Percentiles rank a stretch among this genome's conserved stretches.
phyloP scores from a whole-genome alignment of 805 yeast genomes.

The Tanozyma kutaoensis region DNA sequence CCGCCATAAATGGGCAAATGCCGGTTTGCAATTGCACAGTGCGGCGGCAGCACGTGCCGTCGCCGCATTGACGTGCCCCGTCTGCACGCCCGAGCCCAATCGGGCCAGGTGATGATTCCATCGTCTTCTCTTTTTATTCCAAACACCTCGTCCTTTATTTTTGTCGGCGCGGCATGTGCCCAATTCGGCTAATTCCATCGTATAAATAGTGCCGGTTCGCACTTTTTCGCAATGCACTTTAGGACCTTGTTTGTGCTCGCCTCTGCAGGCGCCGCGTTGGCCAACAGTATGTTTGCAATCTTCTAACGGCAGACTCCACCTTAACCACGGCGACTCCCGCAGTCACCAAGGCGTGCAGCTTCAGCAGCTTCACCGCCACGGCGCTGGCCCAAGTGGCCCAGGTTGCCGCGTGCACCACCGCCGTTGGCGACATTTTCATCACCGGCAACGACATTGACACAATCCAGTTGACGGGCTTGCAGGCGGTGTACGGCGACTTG shows the following conservation, averaged over 20 bases:
- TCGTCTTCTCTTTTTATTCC: no score
- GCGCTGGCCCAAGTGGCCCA: constrained; percentile 67
- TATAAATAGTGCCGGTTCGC: no score
- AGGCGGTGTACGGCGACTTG: constrained; percentile 69
- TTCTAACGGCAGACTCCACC: constrained; percentile 20
- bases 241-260: constrained; percentile 35
- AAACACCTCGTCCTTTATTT: no score
- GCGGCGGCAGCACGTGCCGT: no score
- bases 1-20: no score
- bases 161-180: no score
- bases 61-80: no score
- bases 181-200: no score
- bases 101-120: no score
- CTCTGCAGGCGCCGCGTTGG: constrained; percentile 35
- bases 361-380: constrained; percentile 56
- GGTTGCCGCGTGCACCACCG: constrained; percentile 60
- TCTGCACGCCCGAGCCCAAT: no score
- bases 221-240: constrained; percentile 57
- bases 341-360: constrained; percentile 52
- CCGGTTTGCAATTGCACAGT: no score
- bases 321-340: constrained; percentile 42
- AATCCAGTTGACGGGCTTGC: constrained; percentile 60
- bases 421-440: constrained; percentile 69
- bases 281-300: constrained; percentile 13
- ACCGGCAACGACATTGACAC: constrained; percentile 44